Conservation (phyloP, 2,329 filamentous ascomycete genomes). For the Diaporthe nobilis region DNA sequence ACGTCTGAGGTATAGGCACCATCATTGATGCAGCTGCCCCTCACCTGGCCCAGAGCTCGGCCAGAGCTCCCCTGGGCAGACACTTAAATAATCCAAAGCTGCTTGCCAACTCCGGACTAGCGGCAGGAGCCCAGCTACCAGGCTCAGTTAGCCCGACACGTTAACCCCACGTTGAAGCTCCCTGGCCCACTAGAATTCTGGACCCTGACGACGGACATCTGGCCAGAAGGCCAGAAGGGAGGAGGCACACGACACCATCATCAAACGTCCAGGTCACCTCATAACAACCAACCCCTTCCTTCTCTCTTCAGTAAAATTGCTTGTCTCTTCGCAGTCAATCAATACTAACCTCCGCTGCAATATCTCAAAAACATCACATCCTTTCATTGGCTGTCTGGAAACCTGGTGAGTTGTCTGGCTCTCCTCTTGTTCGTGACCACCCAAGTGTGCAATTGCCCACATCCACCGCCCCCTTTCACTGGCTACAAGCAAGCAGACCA, state of each 20-base stretch:
- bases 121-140: conserved; percentile 27
- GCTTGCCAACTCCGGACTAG: conserved; percentile 27
- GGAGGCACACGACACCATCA: conserved; percentile 39
- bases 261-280: conserved; percentile 26
- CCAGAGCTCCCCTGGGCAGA: conserved; percentile 4
- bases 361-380: neutral
- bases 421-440: neutral
- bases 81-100: conserved; percentile 2
- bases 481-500: neutral
- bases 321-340: conserved; percentile 24
- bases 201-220: conserved; percentile 37
- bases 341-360: neutral
- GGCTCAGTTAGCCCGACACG: conserved; percentile 27
- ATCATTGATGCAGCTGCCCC: conserved; percentile 8
- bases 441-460: neutral
- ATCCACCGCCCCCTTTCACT: neutral
- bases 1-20: neutral
- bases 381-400: conserved; percentile 14
- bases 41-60: neutral
- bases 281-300: neutral
- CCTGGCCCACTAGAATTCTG: conserved; percentile 35
- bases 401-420: conserved; percentile 19
- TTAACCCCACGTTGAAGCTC: conserved; percentile 37
- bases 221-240: conserved; percentile 38
- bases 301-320: conserved; percentile 24